phyloP scores from a whole-genome alignment of 768 basidiomycete genomes.

The Lentinula sp. region DNA sequence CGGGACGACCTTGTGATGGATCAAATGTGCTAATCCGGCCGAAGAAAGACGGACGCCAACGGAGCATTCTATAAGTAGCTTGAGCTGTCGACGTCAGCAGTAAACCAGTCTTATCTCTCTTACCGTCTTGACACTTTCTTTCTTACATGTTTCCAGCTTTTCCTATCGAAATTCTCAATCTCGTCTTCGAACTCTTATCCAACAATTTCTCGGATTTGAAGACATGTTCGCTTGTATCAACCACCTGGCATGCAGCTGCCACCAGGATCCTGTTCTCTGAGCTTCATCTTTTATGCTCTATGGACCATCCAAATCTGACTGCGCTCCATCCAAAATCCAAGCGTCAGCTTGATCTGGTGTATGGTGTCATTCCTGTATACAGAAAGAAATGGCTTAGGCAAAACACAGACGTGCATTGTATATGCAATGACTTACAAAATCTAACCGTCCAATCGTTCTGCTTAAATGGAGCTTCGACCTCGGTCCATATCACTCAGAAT shows the following conservation, averaged over 20 bases:
- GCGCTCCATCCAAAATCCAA: not conserved
- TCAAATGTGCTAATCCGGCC: not conserved
- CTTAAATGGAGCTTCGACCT: not conserved
- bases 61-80: too few relatives aligned
- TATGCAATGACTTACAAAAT: not conserved
- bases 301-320: not conserved
- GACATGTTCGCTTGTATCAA: constrained; percentile 1
- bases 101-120: not conserved
- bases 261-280: not conserved
- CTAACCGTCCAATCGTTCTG: not conserved
- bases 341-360: not conserved
- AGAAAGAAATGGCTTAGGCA: not conserved
- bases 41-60: not conserved
- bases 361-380: not conserved
- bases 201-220: not conserved
- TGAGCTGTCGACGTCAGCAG: not conserved
- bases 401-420: not conserved
- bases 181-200: not conserved
- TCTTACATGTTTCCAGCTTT: not conserved
- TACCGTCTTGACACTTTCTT: not conserved
- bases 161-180: not conserved
- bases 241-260: not conserved
- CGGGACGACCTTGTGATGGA: not conserved
- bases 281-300: not conserved
- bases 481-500: not conserved